Evolutionary conservation across 768 basidiomycete species (phyloP), one percentile per base, ranked within the genome.

Genomic region (Auriscalpium vulgare): DNA sequence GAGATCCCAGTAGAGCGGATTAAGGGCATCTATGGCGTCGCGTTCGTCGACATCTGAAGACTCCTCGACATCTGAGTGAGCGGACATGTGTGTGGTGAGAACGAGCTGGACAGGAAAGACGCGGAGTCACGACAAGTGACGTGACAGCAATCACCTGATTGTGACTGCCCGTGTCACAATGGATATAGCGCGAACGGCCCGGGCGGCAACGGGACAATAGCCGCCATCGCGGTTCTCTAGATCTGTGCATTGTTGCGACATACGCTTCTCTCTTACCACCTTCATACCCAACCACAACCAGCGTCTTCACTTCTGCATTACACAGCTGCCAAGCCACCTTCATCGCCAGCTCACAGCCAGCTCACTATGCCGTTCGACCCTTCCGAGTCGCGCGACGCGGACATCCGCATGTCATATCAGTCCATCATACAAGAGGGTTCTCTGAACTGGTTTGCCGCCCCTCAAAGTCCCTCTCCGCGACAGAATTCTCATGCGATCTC

Each of bases 1-100:
- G 44, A 45, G 55, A 3, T 52, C 40, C 62, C 53, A 57, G 55
- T 63, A 58, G 37, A 21, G 21, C 8, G 44, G 47, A 13, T 38
- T 51, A 23, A 40, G 40, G 36, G 59, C 61, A 37, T 63, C 56
- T 6, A 56, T 47, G 47, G 58, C 4, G 4, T 59, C 56, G 14
- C 59, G 59, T 58, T 60, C 59, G 10, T 54, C 56, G 5, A 37
- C 45, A 35, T 60, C 59, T 4, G 59, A 60, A 5, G 59, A 53
- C 29, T 60, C 59, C 11, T 54, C 56, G 8, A 37, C 45, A 35
- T 60, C 59, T 4, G 59, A 60, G 5, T 50, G 59, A 60, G 6
- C 48, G 51, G 1, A n/a, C 44, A 34, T 60, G 21, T 55, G 17
- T 40, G 8, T 14, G n/a, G 16, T 57, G 37, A 56, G 54, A n/a